Conservation (phyloP, 2,329 filamentous ascomycete genomes). For the Neopestalotiopsis sp. region DNA sequence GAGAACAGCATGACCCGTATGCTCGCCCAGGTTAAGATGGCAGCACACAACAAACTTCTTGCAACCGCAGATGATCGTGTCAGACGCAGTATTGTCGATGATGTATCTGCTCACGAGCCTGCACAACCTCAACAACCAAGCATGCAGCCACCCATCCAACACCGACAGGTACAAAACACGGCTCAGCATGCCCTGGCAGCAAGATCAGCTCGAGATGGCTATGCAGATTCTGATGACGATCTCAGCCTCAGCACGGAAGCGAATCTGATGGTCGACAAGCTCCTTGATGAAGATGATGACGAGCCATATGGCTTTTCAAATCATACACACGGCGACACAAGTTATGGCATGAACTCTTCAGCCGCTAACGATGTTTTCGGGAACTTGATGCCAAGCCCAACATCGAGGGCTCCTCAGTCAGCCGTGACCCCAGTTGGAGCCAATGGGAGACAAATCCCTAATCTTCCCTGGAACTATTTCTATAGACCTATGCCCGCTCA, state of each 20-base stretch:
- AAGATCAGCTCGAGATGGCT: background rate
- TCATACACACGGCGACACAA: slow-evolving; percentile 46
- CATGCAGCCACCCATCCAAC: background rate
- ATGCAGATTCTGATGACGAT: slow-evolving; percentile 25
- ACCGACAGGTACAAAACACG: background rate
- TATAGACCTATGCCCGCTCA: slow-evolving; percentile 33
- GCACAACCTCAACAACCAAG: background rate
- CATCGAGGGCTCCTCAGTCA: slow-evolving; percentile 36
- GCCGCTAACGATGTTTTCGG: slow-evolving; percentile 59
- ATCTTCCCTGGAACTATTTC: slow-evolving; percentile 59
- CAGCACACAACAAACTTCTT: background rate
- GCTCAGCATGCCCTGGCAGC: background rate
- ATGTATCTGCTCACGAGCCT: background rate
- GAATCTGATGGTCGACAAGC: slow-evolving; percentile 55
- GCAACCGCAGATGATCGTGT: slow-evolving; percentile 24
- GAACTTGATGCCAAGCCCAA: slow-evolving; percentile 40
- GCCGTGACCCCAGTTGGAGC: slow-evolving; percentile 37
- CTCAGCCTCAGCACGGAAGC: slow-evolving; percentile 33
- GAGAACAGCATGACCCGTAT: slow-evolving; percentile 9
- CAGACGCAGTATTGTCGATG: background rate
- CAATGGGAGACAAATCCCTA: slow-evolving; percentile 31
- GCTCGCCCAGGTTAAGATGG: slow-evolving; percentile 16
- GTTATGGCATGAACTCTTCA: slow-evolving; percentile 60
- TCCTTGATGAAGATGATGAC: slow-evolving; percentile 48
- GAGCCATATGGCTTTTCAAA: slow-evolving; percentile 38